Evolutionary conservation across 108 stramenopile species (phyloP).

Genomic region (Bacterosira constricta): DNA sequence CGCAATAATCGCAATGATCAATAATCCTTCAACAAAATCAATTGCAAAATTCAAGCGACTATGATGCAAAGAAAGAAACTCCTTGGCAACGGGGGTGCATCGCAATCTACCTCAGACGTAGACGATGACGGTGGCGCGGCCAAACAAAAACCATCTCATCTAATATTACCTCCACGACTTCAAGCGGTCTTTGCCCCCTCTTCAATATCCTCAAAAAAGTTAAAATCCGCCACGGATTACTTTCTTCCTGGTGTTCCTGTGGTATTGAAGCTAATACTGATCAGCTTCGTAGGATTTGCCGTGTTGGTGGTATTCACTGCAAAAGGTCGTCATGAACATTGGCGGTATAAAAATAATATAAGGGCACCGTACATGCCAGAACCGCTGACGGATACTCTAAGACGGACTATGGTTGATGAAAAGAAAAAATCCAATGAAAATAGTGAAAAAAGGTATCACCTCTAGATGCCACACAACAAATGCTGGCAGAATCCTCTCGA

Average conservation of each 20-base stretch:
- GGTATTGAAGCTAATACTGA: constrained; percentile 24
- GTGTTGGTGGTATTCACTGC: constrained; percentile 38
- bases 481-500: constrained; percentile 32
- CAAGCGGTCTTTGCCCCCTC: background rate
- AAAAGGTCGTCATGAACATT: constrained; percentile 24
- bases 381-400: constrained; percentile 12
- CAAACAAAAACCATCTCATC: constrained; percentile 28
- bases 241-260: constrained; percentile 35
- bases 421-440: background rate
- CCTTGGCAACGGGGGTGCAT: background rate
- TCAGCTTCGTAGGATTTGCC: constrained; percentile 37
- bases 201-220: background rate
- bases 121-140: constrained; percentile 26
- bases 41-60: background rate
- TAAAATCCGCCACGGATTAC: constrained; percentile 1
- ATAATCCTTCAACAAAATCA: no score
- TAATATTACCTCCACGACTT: background rate
- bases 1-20: no score
- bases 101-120: background rate
- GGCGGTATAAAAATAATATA: constrained; percentile 1
- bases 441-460: background rate
- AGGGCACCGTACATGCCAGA: constrained; percentile 33
- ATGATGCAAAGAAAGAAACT: constrained; percentile 51
- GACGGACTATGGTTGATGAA: constrained; percentile 2
- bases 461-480: constrained; percentile 18